Evolutionary conservation across 2,329 filamentous ascomycete species (phyloP).

Genomic region (Aspergillus sp.): DNA sequence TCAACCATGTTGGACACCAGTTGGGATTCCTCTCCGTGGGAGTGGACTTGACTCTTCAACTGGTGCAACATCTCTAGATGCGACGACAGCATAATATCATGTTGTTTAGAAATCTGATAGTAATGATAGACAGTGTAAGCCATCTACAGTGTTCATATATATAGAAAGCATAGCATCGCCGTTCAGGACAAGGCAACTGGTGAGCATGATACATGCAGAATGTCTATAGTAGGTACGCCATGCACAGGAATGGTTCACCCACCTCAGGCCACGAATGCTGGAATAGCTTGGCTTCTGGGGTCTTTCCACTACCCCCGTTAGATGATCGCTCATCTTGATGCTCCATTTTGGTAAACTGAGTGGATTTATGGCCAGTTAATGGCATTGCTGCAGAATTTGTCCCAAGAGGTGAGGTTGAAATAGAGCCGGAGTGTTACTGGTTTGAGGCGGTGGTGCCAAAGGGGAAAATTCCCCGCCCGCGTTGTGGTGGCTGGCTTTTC

Average conservation of each 20-base stretch:
- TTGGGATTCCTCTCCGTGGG: constrained; percentile 31
- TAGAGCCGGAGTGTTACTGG: constrained; percentile 8
- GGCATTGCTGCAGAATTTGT: constrained; percentile 13
- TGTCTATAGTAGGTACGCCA: neutral
- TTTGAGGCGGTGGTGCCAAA: neutral
- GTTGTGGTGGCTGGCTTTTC: neutral
- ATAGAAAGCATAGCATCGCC: no score
- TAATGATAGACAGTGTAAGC: neutral
- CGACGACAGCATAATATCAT: constrained; percentile 42
- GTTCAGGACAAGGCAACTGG: no score
- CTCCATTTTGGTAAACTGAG: constrained; percentile 23
- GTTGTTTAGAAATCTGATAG: constrained; percentile 42
- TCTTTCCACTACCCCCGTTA: neutral
- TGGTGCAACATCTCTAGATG: constrained; percentile 43
- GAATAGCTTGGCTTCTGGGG: neutral
- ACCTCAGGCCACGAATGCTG: constrained; percentile 27
- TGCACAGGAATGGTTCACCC: constrained; percentile 5
- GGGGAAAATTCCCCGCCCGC: neutral
- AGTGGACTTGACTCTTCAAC: constrained; percentile 33
- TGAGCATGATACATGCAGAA: no score
- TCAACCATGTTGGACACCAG: constrained; percentile 42
- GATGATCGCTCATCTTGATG: constrained; percentile 14
- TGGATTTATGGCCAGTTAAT: neutral
- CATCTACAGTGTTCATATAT: neutral
- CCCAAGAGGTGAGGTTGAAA: constrained; percentile 15